These are phyloP conservation scores for Sporisorium graminicola DNA, from an alignment of 1,284 basidiomycete species.

Conservation along the genomic window DNA sequence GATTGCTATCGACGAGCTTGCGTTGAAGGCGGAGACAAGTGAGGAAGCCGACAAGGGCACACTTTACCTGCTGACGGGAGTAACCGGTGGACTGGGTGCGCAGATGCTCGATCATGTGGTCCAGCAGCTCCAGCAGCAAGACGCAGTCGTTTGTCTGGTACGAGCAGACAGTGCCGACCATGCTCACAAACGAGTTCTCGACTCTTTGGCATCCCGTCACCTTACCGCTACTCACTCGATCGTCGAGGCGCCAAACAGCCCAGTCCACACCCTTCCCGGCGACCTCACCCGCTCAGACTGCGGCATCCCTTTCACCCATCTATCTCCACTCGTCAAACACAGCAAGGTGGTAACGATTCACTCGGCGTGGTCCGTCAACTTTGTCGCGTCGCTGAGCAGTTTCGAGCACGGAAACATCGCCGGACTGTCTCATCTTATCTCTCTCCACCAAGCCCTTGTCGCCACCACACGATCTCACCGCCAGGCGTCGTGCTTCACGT, in stretches of 20 bases:
- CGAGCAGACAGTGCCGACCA: conserved; percentile 72
- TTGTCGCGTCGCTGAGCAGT: conserved; percentile 41
- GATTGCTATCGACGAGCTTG: neutral
- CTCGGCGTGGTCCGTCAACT: conserved; percentile 63
- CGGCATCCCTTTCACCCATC: neutral
- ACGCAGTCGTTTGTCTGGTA: conserved; percentile 74
- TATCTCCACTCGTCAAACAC: neutral
- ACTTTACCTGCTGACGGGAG: conserved; percentile 73
- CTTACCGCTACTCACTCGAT: conserved; percentile 50
- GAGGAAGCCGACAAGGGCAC: conserved; percentile 23
- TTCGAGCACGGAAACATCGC: conserved; percentile 53
- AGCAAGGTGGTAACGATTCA: conserved; percentile 37
- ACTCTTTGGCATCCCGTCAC: conserved; percentile 65
- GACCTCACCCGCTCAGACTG: conserved; percentile 34
- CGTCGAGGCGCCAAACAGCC: conserved; percentile 16
- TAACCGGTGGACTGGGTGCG: conserved; percentile 77
- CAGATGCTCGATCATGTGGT: conserved; percentile 74
- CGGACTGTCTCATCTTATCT: conserved; percentile 23
- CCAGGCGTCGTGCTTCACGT: conserved; percentile 70
- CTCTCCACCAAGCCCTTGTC: conserved; percentile 67
- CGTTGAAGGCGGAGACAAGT: conserved; percentile 11
- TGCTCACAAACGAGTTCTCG: conserved; percentile 70
- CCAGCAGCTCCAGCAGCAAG: conserved; percentile 50
- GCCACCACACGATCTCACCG: conserved; percentile 65
- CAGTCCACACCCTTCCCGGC: conserved; percentile 33